Evolutionary conservation across 1,139 yeast species (phyloP).

Genomic region (Saccharomyces pastorianus): DNA sequence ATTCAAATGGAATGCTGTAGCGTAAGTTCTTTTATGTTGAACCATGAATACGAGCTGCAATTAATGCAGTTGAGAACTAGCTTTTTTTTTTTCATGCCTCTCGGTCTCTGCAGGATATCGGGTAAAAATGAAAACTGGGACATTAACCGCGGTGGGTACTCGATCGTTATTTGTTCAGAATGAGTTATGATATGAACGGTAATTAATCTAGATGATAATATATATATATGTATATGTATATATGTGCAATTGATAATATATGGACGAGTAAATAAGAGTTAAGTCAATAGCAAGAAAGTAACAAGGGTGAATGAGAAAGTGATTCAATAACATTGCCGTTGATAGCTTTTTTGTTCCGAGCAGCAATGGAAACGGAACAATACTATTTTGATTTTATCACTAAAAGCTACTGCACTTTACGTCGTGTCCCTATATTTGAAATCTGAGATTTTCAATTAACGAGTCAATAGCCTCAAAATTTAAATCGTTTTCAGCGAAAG

Average conservation of each 20-base stretch:
- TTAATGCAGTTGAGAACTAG: background rate
- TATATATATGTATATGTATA: background rate
- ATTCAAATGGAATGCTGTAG: background rate
- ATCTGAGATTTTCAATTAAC: slow-evolving; percentile 44
- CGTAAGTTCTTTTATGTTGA: background rate
- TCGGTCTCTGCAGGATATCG: background rate
- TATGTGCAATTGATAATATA: background rate
- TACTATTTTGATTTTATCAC: background rate
- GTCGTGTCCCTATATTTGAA: slow-evolving; percentile 17
- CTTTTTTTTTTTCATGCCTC: background rate
- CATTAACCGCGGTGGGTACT: background rate
- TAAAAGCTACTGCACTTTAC: background rate
- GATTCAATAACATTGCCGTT: background rate
- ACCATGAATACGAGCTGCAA: background rate
- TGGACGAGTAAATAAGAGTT: background rate
- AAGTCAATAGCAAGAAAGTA: background rate
- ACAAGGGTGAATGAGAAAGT: background rate
- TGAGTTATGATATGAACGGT: background rate
- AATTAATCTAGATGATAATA: background rate
- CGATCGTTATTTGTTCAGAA: background rate
- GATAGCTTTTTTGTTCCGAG: background rate
- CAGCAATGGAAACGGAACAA: background rate
- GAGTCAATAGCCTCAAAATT: slow-evolving; percentile 75
- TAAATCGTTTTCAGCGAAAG: slow-evolving; percentile 64
- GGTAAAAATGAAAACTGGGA: background rate